Base-by-base conservation (phyloP, 306 rosid species). In the Rosa lucieae region DNA sequence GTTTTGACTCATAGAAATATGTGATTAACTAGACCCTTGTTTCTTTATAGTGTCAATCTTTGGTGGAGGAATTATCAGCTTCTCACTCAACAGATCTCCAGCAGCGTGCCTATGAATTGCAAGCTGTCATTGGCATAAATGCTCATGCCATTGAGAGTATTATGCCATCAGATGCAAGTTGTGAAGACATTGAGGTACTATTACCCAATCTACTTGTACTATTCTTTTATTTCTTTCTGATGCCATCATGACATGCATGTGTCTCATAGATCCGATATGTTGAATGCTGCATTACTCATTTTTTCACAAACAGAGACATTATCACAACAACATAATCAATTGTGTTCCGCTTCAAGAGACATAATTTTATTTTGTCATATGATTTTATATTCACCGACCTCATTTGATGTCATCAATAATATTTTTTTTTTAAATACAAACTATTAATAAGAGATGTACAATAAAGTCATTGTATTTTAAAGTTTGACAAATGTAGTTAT, bases 51-150 rank as follows among this genome's bases (percentile, higher is more conserved):
- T 91, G 93, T 84, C 97, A 93, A 83, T 83, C 90, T 74, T 87
- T 93, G 84, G 79, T 91, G 75, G 98, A 93, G 86, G 97, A 88
- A 78, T 77, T 91, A 81, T 85, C 91, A 67, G 97, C 98, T 44
- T 91, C 98, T 78, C 88, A 93, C 86, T 93, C 94, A 66, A 91
- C 93, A 32, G 98, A 93, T 87, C 81, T 93, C 89, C 97, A 93
- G 87, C 98, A 93, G 78, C 97, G 96, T 78, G 95, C 98, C 11
- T 91, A 93, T 85, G 98, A 93, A 85, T 87, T 91, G 86, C 98
- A 89, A 88, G 90, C 88, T 70, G 86, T 89, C 70, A 29, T 78
- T 69, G 80, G 88, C 62, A 86, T 91, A 86, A 91, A 89, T 77
- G 82, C 88, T 68, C 82, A 46, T 80, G 92, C 93, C 61, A 83